Percentiles rank a stretch among this genome's conserved stretches.
These are phyloP conservation scores for Aspergillus brasiliensis DNA, from an alignment of 2,329 filamentous ascomycete genomes.

Conservation along the genomic window DNA sequence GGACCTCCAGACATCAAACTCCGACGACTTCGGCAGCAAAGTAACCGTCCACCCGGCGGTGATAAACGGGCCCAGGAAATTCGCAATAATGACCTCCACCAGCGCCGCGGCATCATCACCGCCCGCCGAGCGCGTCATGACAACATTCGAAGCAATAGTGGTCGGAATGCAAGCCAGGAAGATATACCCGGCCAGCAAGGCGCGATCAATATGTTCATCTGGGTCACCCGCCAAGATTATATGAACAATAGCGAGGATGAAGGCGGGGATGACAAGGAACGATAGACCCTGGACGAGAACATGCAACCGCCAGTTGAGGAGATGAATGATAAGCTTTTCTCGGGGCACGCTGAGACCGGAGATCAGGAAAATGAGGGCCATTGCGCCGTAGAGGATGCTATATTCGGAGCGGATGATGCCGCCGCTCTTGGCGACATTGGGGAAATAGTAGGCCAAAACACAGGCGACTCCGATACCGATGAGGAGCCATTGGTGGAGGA, in stretches of 20 bases:
- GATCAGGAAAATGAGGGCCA: constrained; percentile 70
- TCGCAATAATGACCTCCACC: constrained; percentile 71
- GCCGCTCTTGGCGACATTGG: constrained; percentile 52
- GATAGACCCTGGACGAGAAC: constrained; percentile 67
- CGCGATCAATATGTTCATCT: constrained; percentile 58
- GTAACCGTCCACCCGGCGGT: constrained; percentile 64
- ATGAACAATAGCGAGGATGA: constrained; percentile 61
- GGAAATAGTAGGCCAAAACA: constrained; percentile 57
- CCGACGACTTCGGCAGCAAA: constrained; percentile 49
- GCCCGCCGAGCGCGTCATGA: constrained; percentile 70
- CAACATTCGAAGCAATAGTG: constrained; percentile 72
- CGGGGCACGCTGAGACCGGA: constrained; percentile 70
- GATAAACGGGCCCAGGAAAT: constrained; percentile 68
- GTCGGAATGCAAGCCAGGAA: constrained; percentile 70
- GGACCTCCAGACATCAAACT: constrained; percentile 44
- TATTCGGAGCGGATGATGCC: constrained; percentile 43
- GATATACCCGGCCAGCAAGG: constrained; percentile 68
- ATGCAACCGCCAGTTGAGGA: constrained; percentile 69
- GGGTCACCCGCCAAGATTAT: constrained; percentile 51
- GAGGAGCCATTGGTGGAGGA: constrained; percentile 64
- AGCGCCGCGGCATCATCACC: constrained; percentile 68
- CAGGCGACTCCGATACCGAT: constrained; percentile 60
- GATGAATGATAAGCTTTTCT: constrained; percentile 61
- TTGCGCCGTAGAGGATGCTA: constrained; percentile 66
- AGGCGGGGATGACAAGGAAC: constrained; percentile 66